Evolutionary conservation across 1,139 yeast genomes (phyloP), one percentile per base, ranked within the genome.

Genomic region (Pneumocystis jirovecii): DNA sequence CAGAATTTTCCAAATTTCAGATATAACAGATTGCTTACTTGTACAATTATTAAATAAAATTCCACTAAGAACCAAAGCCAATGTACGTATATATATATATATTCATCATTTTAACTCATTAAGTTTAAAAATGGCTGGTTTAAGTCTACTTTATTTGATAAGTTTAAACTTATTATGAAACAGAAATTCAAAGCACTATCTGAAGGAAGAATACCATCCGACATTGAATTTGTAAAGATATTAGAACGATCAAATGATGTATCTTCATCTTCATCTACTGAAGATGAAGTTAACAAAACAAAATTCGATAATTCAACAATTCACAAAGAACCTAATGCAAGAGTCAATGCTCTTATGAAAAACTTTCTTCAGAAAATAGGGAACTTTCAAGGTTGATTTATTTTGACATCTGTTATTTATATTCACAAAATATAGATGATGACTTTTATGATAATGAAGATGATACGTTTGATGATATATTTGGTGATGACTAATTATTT

Each of bases 1-100:
- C 1, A 81, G 89, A 5, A 82, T 87, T 66, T 85, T 87, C 70
- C 96, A 89, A 73, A 77, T 93, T n/a, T 91, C 91, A 50, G 95
- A 93, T 73, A 78, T 93, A 5, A 74, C 81, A 3, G 96, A 89
- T 72, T 81, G 83, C 6, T 85, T 85, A 69, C 78, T 91, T 12
- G 73, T 75, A 4, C 78, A 78, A 6, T 74, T 87, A 2, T 74
- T 87, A 21, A 74, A 77, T 2, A 74, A 77, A 1, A 77, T 78
- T 6, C 71, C 74, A 63, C 67, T 80, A 67, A 68, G 73, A 15
- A 71, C 69, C 21, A 68, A 67, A 25, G 69, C 70, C 10, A 77
- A 81, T 71, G 72, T 75, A n/a, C 35, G 21, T 40, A 15, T 60
- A 12, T 56, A 8, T 63, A 17, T 63, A 50, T 35, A 31, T 25